These are phyloP conservation scores for Ochromonas danica DNA, from an alignment of 108 stramenopile genomes.

Conservation along the genomic window DNA sequence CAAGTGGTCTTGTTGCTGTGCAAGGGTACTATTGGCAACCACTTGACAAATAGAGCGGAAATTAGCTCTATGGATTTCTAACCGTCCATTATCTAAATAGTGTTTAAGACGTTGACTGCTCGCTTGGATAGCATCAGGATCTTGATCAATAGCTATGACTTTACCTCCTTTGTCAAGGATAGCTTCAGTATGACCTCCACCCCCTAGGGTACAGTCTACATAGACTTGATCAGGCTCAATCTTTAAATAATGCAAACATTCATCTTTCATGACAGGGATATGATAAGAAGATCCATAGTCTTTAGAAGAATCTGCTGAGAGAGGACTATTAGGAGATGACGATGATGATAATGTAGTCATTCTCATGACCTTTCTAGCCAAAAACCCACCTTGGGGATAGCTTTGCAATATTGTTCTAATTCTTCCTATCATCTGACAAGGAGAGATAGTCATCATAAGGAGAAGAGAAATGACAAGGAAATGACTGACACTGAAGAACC, in stretches of 20 bases:
- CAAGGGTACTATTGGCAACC: neutral
- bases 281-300: neutral
- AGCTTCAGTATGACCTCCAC: constrained; percentile 38
- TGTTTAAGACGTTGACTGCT: neutral
- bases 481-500: too few species aligned
- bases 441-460: too few species aligned
- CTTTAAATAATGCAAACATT: constrained; percentile 2
- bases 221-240: neutral
- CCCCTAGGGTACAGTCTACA: constrained; percentile 44
- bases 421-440: too few species aligned
- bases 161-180: constrained; percentile 21
- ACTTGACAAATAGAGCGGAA: neutral
- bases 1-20: neutral
- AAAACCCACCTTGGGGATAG: too few species aligned
- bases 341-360: too few species aligned
- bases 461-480: too few species aligned
- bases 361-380: too few species aligned
- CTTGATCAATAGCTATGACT: constrained; percentile 38
- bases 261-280: constrained; percentile 6
- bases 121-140: constrained; percentile 36
- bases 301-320: too few species aligned
- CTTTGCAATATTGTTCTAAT: too few species aligned
- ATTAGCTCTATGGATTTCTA: constrained; percentile 11
- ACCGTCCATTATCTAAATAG: neutral
- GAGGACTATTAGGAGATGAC: too few species aligned